phyloP scores from a whole-genome alignment of 2,329 filamentous ascomycete genomes.

The Didymellaceae sp. region DNA sequence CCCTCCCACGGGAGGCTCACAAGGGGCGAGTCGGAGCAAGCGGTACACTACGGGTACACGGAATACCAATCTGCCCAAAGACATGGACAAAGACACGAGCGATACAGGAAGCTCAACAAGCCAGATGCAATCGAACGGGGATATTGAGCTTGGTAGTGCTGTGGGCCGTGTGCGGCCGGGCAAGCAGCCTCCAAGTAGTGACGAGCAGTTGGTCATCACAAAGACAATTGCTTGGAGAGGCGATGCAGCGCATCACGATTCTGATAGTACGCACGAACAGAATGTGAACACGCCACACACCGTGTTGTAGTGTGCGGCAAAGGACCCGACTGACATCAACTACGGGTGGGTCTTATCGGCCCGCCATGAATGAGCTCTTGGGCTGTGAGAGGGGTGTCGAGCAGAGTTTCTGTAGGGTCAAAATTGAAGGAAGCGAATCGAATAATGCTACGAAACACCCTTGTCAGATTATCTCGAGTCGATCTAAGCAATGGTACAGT shows the following conservation, averaged over 20 bases:
- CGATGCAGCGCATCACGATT: slow-evolving; percentile 6
- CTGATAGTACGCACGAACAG: slow-evolving; percentile 9
- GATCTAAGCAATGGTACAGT: too few species aligned
- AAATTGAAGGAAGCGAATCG: too few species aligned
- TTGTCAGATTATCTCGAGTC: too few species aligned
- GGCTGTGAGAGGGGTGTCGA: too few species aligned
- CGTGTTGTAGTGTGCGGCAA: neutral
- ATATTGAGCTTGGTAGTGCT: neutral
- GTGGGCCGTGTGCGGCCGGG: neutral
- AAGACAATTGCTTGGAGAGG: slow-evolving; percentile 16
- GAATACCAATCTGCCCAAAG: neutral
- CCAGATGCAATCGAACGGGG: neutral
- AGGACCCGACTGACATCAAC: too few species aligned
- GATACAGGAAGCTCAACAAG: neutral
- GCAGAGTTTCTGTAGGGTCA: too few species aligned
- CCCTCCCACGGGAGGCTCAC: slow-evolving; percentile 1
- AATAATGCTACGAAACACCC: too few species aligned
- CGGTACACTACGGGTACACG: slow-evolving; percentile 1
- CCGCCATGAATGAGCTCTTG: too few species aligned
- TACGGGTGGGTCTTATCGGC: too few species aligned
- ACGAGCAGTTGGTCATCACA: slow-evolving; percentile 6
- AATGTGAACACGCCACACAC: slow-evolving; percentile 1
- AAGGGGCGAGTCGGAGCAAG: slow-evolving; percentile 4
- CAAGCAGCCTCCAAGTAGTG: neutral
- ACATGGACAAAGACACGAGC: neutral